Evolutionary conservation across 2,329 filamentous ascomycete species (phyloP).

Genomic region (Pseudopithomyces chartarum): DNA sequence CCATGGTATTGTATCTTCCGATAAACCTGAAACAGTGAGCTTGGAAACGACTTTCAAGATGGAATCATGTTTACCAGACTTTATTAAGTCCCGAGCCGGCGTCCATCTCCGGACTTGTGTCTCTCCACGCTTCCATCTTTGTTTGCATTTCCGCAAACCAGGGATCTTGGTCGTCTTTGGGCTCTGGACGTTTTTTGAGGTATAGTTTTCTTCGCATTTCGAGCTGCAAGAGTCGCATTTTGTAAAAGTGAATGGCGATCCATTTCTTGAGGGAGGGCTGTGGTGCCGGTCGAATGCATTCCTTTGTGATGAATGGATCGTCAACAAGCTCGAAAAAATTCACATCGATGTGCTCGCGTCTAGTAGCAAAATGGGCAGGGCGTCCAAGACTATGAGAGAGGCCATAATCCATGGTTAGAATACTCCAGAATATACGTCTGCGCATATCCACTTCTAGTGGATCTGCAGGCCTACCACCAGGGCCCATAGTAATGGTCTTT

Average conservation of each 20-base stretch:
- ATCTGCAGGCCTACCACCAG: conserved; percentile 65
- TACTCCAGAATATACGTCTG: conserved; percentile 84
- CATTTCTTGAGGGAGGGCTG: conserved; percentile 81
- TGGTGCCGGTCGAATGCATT: conserved; percentile 72
- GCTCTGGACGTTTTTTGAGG: conserved; percentile 77
- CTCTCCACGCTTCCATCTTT: conserved; percentile 80
- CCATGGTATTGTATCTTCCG: conserved; percentile 81
- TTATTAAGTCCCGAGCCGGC: conserved; percentile 74
- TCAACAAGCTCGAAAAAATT: conserved; percentile 81
- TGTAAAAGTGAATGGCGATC: conserved; percentile 90
- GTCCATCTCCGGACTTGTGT: conserved; percentile 73
- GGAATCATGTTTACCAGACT: conserved; percentile 67
- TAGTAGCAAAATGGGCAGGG: conserved; percentile 82
- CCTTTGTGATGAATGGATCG: conserved; percentile 79
- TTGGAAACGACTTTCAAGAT: background rate
- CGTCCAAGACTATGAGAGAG: conserved; percentile 87
- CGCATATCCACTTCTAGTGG: conserved; percentile 86
- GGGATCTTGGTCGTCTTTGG: conserved; percentile 78
- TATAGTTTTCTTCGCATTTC: conserved; percentile 88
- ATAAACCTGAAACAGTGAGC: conserved; percentile 56
- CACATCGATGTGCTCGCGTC: conserved; percentile 82
- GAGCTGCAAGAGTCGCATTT: conserved; percentile 84
- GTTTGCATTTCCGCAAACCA: conserved; percentile 84
- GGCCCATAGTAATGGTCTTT: conserved; percentile 75
- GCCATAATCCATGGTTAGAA: conserved; percentile 86